These are phyloP conservation scores for Trypanosoma cruzi DNA, from an alignment of 208 protist species.

Conservation along the genomic window DNA sequence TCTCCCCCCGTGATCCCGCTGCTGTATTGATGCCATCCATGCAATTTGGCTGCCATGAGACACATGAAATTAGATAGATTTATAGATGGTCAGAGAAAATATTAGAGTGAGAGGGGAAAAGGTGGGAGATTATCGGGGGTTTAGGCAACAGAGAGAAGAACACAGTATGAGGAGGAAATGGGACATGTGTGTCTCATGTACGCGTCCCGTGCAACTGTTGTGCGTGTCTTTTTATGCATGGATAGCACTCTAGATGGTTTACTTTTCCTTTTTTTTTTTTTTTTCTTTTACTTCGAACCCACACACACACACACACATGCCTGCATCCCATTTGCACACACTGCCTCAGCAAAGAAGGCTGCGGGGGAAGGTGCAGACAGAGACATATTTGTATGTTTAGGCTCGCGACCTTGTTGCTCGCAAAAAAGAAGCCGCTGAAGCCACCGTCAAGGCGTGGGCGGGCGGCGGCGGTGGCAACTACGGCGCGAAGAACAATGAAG, in stretches of 20 bases:
- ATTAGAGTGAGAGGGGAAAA: too few species aligned
- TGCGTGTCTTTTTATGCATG: too few species aligned
- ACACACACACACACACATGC: too few species aligned
- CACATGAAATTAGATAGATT: too few species aligned
- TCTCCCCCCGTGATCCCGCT: slow-evolving; percentile 15
- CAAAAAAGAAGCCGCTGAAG: slow-evolving; percentile 23
- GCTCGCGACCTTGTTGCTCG: slow-evolving; percentile 15
- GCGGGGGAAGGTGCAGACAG: slow-evolving; percentile 1
- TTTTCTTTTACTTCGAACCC: slow-evolving; percentile 9
- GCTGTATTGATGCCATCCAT: slow-evolving; percentile 7
- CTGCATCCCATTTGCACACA: not conserved
- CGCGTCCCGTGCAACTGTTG: too few species aligned
- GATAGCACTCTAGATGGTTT: not conserved
- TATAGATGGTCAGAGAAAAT: too few species aligned
- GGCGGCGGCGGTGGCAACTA: not conserved
- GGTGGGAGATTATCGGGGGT: too few species aligned
- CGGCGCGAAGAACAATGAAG: not conserved
- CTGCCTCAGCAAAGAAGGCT: not conserved
- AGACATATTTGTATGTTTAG: slow-evolving; percentile 22
- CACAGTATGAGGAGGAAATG: not conserved
- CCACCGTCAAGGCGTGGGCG: slow-evolving; percentile 29
- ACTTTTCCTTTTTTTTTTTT: slow-evolving; percentile 27
- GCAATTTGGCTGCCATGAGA: not conserved
- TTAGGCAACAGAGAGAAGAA: too few species aligned
- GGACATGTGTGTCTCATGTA: too few species aligned